Conservation (phyloP, 169 alveolate genomes). For the Eimeria praecox region DNA sequence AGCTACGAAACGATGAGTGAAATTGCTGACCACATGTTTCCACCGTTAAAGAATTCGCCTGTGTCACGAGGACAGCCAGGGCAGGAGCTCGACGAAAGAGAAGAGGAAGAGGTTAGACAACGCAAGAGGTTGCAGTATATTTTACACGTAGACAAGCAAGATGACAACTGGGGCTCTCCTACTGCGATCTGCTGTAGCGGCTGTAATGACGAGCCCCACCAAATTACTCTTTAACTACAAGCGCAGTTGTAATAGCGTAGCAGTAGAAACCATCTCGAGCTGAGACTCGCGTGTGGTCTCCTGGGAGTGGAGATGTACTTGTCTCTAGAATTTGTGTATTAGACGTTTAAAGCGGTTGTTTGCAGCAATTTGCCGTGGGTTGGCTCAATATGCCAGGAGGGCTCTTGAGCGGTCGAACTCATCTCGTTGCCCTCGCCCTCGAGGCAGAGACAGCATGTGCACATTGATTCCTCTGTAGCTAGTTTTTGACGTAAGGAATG, state of each 20-base stretch:
- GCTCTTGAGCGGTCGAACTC: slow-evolving; percentile 23
- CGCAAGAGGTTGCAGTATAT: slow-evolving; percentile 63
- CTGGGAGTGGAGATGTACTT: slow-evolving; percentile 8
- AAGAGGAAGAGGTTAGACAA: slow-evolving; percentile 75
- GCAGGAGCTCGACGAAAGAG: slow-evolving; percentile 56
- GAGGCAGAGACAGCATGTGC: slow-evolving; percentile 32
- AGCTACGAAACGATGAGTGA: slow-evolving; percentile 82
- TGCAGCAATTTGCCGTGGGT: slow-evolving; percentile 23
- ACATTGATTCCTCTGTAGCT: not conserved
- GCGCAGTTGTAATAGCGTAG: slow-evolving; percentile 17
- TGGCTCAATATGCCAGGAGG: slow-evolving; percentile 48
- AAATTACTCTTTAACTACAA: slow-evolving; percentile 18
- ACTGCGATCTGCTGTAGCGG: slow-evolving; percentile 71
- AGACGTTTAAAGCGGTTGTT: not conserved
- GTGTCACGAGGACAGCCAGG: slow-evolving; percentile 64
- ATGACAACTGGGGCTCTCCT: slow-evolving; percentile 63
- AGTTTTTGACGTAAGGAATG: slow-evolving; percentile 1
- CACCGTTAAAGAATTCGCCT: slow-evolving; percentile 67
- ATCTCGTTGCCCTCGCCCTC: slow-evolving; percentile 71
- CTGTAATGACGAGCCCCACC: slow-evolving; percentile 67
- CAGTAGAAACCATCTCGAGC: slow-evolving; percentile 12
- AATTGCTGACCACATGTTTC: slow-evolving; percentile 82
- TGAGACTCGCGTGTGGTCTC: not conserved
- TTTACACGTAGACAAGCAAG: slow-evolving; percentile 67
- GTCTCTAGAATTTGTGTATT: not conserved